Conservation (phyloP, 1,284 basidiomycete species). For the Microbotryum violaceum region DNA sequence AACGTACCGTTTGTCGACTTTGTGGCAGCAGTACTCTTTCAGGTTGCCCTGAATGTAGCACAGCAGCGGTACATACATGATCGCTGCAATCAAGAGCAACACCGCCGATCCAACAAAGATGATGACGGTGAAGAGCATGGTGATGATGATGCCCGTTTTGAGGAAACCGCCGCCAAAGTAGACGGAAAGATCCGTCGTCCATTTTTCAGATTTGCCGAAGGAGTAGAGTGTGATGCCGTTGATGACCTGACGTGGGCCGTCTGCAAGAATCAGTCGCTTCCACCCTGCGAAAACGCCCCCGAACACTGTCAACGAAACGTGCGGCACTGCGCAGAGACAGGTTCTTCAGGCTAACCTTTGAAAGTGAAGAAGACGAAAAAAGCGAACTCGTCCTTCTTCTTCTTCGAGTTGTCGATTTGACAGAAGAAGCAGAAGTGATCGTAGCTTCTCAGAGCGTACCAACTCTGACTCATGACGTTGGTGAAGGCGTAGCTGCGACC, state of each 20-base stretch:
- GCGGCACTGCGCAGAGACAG: not conserved
- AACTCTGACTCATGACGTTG: constrained; percentile 93
- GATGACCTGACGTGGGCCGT: constrained; percentile 96
- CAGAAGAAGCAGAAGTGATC: constrained; percentile 97
- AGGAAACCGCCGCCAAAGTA: constrained; percentile 45
- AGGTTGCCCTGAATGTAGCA: constrained; percentile 67
- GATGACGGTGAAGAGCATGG: constrained; percentile 82
- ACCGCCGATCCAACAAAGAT: constrained; percentile 79
- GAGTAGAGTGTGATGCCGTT: constrained; percentile 89
- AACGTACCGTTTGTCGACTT: constrained; percentile 78
- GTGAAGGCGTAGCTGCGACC: constrained; percentile 67
- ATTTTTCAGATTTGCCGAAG: constrained; percentile 70
- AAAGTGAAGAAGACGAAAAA: constrained; percentile 99
- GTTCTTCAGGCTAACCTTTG: constrained; percentile 65
- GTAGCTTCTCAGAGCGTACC: constrained; percentile 72
- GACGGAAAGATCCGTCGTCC: constrained; percentile 57
- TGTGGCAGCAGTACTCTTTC: constrained; percentile 96
- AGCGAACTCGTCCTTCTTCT: constrained; percentile 83
- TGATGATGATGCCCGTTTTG: constrained; percentile 49
- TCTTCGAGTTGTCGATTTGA: constrained; percentile 90
- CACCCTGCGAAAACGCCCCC: constrained; percentile 55
- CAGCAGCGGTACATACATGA: constrained; percentile 85
- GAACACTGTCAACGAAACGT: not conserved
- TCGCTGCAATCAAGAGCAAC: constrained; percentile 69
- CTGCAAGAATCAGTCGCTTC: constrained; percentile 88